Conservation (phyloP, 2,329 filamentous ascomycete genomes). For the Tolypocladium tropicale region DNA sequence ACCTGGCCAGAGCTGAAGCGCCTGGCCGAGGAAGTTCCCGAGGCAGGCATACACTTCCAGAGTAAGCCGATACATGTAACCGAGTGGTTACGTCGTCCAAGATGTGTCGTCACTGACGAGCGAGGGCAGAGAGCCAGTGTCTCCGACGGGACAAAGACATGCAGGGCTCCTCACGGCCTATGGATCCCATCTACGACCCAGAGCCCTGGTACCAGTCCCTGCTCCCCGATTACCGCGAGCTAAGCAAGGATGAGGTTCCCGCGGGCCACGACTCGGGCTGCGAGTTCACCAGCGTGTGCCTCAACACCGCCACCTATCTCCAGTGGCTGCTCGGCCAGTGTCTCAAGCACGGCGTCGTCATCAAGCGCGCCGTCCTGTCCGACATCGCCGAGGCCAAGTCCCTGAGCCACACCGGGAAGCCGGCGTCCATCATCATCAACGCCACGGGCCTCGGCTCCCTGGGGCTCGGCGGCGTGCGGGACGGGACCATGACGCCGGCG, state of each 20-base stretch:
- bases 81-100: no score
- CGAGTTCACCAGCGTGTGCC: conserved; percentile 75
- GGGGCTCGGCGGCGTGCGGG: conserved; percentile 72
- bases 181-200: conserved; percentile 49
- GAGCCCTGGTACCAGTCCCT: conserved; percentile 68
- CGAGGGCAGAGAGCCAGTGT: conserved; percentile 32
- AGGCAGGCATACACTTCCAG: conserved; percentile 75
- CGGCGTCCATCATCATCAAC: conserved; percentile 68
- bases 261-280: conserved; percentile 60
- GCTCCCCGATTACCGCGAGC: conserved; percentile 58
- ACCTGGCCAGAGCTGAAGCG: conserved; percentile 55
- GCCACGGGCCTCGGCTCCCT: conserved; percentile 70
- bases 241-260: conserved; percentile 49
- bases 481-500: conserved; percentile 61
- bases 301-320: conserved; percentile 83
- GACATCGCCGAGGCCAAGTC: conserved; percentile 61
- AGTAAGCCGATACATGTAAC: conserved; percentile 31
- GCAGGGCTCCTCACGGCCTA: conserved; percentile 29
- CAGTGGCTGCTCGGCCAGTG: conserved; percentile 78
- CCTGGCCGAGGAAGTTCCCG: conserved; percentile 54
- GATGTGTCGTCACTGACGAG: not conserved
- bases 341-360: conserved; percentile 57
- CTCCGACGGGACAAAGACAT: conserved; percentile 54
- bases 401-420: conserved; percentile 39
- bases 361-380: conserved; percentile 52